phyloP scores from a whole-genome alignment of 768 basidiomycete species.

The Fibroporia radiculosa region DNA sequence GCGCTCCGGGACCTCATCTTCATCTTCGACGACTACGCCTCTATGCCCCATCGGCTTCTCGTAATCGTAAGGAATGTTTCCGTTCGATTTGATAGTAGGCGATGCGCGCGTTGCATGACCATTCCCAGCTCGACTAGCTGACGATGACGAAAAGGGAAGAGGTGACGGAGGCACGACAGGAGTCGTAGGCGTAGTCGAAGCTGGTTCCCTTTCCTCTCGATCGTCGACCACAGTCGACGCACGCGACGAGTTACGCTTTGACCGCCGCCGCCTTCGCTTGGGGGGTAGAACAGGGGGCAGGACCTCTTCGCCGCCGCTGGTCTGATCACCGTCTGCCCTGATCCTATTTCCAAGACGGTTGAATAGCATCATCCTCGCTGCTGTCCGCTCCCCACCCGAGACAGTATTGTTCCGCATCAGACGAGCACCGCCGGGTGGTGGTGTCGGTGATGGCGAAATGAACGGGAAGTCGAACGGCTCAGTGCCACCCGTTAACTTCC shows the following conservation, averaged over 20 bases:
- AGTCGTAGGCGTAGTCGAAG: slow-evolving; percentile 45
- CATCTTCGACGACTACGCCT: slow-evolving; percentile 64
- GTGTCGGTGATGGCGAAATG: slow-evolving; percentile 38
- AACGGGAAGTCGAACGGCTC: slow-evolving; percentile 51
- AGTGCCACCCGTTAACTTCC: slow-evolving; percentile 73
- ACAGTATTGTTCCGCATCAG: slow-evolving; percentile 68
- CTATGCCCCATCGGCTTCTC: slow-evolving; percentile 37
- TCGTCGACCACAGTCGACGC: slow-evolving; percentile 40
- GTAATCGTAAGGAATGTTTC: slow-evolving; percentile 8
- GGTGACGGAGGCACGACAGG: slow-evolving; percentile 49
- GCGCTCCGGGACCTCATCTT: slow-evolving; percentile 42
- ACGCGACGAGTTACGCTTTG: slow-evolving; percentile 30
- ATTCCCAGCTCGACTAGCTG: slow-evolving; percentile 7
- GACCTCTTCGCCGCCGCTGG: slow-evolving; percentile 21
- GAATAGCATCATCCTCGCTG: slow-evolving; percentile 62
- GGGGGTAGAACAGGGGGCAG: slow-evolving; percentile 32
- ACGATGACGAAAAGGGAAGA: slow-evolving; percentile 21
- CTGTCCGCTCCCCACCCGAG: slow-evolving; percentile 71
- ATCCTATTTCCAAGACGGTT: slow-evolving; percentile 50
- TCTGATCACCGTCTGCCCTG: slow-evolving; percentile 54
- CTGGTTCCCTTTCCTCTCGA: slow-evolving; percentile 29
- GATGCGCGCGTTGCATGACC: slow-evolving; percentile 6
- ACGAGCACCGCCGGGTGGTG: slow-evolving; percentile 38
- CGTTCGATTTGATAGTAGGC: slow-evolving; percentile 5
- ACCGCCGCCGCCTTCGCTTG: slow-evolving; percentile 52